A percentile compares a stretch with the other conserved stretches of the same genome.
Evolutionary conservation across 148 eudicot genomes (phyloP).

Genomic region (Silene conica): DNA sequence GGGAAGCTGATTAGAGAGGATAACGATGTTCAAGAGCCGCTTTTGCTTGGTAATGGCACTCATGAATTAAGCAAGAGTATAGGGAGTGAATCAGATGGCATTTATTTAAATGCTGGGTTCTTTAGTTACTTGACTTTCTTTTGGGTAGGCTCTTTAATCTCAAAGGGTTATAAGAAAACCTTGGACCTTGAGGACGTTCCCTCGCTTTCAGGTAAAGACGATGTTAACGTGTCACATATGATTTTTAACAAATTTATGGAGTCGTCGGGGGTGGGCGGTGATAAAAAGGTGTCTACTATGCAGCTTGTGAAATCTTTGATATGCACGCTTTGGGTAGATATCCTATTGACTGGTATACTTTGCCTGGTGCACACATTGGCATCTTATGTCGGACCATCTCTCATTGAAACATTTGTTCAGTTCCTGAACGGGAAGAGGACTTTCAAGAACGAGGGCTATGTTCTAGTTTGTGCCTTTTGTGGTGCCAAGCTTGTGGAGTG

Average conservation of each 20-base stretch:
- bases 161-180: slow-evolving; percentile 36
- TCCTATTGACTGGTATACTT: slow-evolving; percentile 28
- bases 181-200: slow-evolving; percentile 48
- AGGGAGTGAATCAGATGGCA: slow-evolving; percentile 18
- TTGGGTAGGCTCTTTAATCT: slow-evolving; percentile 35
- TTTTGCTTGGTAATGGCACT: slow-evolving; percentile 23
- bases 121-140: slow-evolving; percentile 32
- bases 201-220: slow-evolving; percentile 27
- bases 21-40: slow-evolving; percentile 25
- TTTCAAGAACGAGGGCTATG: slow-evolving; percentile 27
- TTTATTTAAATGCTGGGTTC: slow-evolving; percentile 29
- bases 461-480: slow-evolving; percentile 26
- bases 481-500: slow-evolving; percentile 29
- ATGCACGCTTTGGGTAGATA: slow-evolving; percentile 31
- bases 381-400: slow-evolving; percentile 42
- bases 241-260: slow-evolving; percentile 24
- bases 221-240: slow-evolving; percentile 27
- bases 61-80: slow-evolving; percentile 14
- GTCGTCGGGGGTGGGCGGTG: slow-evolving; percentile 18
- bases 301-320: slow-evolving; percentile 32
- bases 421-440: slow-evolving; percentile 34
- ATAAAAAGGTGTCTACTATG: slow-evolving; percentile 20
- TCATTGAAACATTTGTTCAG: slow-evolving; percentile 46
- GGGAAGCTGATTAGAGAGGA: slow-evolving; percentile 22
- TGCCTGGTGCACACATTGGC: slow-evolving; percentile 29